A percentile compares a stretch with the other conserved stretches of the same genome.
Conservation (phyloP, 768 basidiomycete genomes). For the Hirschioporus abietinus region DNA sequence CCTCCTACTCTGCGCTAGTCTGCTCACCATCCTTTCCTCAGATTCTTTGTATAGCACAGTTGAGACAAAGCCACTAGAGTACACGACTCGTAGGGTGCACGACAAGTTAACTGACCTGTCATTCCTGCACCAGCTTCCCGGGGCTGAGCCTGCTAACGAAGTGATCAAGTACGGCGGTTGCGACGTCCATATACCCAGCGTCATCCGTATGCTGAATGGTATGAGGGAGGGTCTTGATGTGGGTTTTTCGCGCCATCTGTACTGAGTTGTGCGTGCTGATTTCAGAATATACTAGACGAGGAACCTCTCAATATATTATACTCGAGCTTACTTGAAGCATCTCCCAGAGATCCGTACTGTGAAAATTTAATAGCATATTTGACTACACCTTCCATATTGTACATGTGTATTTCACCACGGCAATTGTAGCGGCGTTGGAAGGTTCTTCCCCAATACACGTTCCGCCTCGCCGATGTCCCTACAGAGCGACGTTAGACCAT, state of each 20-base stretch:
- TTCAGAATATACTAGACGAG: background rate
- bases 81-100: background rate
- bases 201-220: background rate
- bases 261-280: too few species aligned
- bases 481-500: background rate
- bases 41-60: background rate
- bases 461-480: constrained; percentile 43
- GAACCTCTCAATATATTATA: background rate
- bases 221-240: background rate
- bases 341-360: background rate
- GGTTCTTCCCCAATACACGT: constrained; percentile 32
- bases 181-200: background rate
- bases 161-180: background rate
- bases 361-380: background rate
- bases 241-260: background rate
- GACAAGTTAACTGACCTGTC: background rate
- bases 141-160: background rate
- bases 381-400: background rate
- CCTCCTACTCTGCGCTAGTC: background rate
- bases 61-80: background rate
- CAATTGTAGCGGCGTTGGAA: constrained; percentile 34
- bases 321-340: background rate
- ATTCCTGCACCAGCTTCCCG: background rate
- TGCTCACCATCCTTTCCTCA: background rate
- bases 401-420: constrained; percentile 29